phyloP scores from a whole-genome alignment of 768 basidiomycete species.

The Piloderma croceum region DNA sequence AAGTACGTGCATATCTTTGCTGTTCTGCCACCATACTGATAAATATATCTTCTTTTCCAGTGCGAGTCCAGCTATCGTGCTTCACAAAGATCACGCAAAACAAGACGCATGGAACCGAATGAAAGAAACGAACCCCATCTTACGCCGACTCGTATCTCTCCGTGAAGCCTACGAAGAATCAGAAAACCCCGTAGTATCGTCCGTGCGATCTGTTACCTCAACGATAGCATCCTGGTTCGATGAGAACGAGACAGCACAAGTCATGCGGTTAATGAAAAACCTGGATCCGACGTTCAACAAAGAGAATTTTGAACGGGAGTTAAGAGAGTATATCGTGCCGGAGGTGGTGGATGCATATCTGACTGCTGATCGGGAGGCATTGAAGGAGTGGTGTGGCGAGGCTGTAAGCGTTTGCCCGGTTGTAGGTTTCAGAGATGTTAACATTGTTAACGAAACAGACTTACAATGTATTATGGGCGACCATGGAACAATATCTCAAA shows the following conservation, averaged over 20 bases:
- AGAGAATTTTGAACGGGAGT: constrained; percentile 82
- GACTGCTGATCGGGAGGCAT: constrained; percentile 78
- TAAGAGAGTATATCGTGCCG: constrained; percentile 95
- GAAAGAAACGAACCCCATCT: constrained; percentile 74
- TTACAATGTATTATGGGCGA: constrained; percentile 97
- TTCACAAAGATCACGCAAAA: constrained; percentile 76
- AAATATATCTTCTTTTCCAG: constrained; percentile 32
- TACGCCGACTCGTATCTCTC: constrained; percentile 52
- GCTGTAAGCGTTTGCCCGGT: constrained; percentile 54
- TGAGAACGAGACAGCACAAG: constrained; percentile 97
- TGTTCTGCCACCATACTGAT: not conserved
- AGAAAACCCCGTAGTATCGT: constrained; percentile 82
- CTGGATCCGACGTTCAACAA: constrained; percentile 84
- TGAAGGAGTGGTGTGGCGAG: constrained; percentile 92
- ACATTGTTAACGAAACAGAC: constrained; percentile 46
- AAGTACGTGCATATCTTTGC: constrained; percentile 52
- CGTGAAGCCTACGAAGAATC: constrained; percentile 83
- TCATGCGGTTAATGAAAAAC: constrained; percentile 78
- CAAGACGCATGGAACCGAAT: constrained; percentile 77
- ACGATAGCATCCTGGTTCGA: constrained; percentile 90
- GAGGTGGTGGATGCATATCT: constrained; percentile 97
- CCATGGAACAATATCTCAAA: constrained; percentile 88
- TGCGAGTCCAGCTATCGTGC: constrained; percentile 79
- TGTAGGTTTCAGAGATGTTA: not conserved
- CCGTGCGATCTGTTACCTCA: constrained; percentile 76